Evolutionary conservation across 805 yeast genomes (phyloP).

Genomic region (Candida lessepsii): DNA sequence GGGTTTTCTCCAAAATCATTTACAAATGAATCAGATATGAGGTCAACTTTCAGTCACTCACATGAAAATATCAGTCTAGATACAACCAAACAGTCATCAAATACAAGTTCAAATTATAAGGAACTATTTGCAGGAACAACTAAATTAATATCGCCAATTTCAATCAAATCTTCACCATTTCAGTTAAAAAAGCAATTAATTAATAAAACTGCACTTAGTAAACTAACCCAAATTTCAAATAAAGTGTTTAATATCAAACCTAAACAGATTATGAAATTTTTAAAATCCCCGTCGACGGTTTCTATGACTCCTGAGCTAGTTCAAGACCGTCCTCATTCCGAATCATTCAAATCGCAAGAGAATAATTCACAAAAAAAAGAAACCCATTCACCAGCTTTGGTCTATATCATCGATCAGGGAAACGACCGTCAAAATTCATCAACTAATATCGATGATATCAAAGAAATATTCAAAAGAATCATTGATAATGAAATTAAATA

Average conservation of each 20-base stretch:
- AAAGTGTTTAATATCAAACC: background rate
- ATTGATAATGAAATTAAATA: slow-evolving; percentile 3
- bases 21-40: too few relatives aligned
- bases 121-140: too few relatives aligned
- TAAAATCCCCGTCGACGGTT: slow-evolving; percentile 1
- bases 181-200: background rate
- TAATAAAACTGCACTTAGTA: background rate
- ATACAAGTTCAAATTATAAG: too few relatives aligned
- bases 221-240: background rate
- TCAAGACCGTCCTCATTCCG: too few relatives aligned
- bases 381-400: slow-evolving; percentile 1
- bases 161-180: background rate
- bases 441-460: background rate
- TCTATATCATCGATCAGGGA: background rate
- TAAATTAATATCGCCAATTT: background rate
- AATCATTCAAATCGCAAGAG: background rate
- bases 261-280: background rate
- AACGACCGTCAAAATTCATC: background rate
- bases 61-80: too few relatives aligned
- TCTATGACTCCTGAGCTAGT: background rate
- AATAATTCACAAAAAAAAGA: background rate
- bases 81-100: too few relatives aligned
- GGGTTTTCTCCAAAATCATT: too few relatives aligned
- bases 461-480: slow-evolving; percentile 1
- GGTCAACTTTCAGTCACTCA: too few relatives aligned